These are phyloP conservation scores for Austroboletus novae-zelandiae DNA, from an alignment of 1,284 basidiomycete genomes.

Conservation along the genomic window DNA sequence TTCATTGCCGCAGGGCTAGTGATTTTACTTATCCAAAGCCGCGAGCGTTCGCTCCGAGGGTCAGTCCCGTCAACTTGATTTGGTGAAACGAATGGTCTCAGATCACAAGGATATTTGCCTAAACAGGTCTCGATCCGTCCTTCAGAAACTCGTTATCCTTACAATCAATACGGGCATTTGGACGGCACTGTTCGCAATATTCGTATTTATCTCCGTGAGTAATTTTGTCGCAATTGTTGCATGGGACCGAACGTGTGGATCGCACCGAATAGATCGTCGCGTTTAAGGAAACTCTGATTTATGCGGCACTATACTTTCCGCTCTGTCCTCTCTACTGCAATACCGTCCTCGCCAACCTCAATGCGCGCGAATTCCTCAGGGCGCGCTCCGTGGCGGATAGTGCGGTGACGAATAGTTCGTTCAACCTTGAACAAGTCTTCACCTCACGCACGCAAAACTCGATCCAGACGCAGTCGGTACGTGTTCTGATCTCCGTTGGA, in stretches of 20 bases:
- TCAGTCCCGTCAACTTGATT: not conserved
- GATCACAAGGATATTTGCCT: not conserved
- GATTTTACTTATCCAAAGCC: not conserved
- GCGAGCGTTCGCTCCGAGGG: not conserved
- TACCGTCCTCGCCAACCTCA: conserved; percentile 7
- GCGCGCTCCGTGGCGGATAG: not conserved
- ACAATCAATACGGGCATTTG: conserved; percentile 11
- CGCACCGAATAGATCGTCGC: not conserved
- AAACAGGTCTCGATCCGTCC: not conserved
- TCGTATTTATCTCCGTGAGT: conserved; percentile 6
- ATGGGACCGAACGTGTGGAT: not conserved
- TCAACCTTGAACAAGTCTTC: not conserved
- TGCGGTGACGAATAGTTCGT: not conserved
- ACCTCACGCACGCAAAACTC: not conserved
- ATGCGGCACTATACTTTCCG: conserved; percentile 1
- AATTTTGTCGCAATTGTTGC: not conserved
- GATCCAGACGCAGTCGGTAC: not conserved
- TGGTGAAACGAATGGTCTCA: too few relatives aligned
- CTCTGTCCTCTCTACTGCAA: conserved; percentile 11
- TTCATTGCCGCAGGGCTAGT: not conserved
- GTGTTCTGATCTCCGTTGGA: not conserved
- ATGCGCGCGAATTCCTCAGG: conserved; percentile 2
- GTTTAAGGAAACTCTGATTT: conserved; percentile 3
- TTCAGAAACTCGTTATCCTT: conserved; percentile 5
- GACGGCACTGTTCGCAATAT: conserved; percentile 5